These are phyloP conservation scores for Fraxinus nigra DNA, from an alignment of 305 asterid species.

Conservation along the genomic window DNA sequence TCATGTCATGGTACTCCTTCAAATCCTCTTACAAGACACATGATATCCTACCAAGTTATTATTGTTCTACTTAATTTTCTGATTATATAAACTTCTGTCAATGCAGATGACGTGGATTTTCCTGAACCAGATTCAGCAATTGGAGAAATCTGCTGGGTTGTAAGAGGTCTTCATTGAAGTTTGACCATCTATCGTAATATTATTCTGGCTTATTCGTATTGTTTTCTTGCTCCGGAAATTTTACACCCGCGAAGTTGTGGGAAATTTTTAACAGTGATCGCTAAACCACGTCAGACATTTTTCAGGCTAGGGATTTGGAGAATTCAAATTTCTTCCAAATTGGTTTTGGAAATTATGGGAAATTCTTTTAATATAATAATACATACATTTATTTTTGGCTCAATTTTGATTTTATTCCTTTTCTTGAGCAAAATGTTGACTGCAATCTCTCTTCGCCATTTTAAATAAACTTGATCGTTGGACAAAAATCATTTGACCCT, in stretches of 20 bases:
- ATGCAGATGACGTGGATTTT: constrained; percentile 90
- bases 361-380: constrained; percentile 16
- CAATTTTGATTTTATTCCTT: neutral
- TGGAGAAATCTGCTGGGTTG: constrained; percentile 50
- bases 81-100: neutral
- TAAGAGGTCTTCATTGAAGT: constrained; percentile 23
- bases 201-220: constrained; percentile 10
- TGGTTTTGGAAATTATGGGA: neutral
- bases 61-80: neutral
- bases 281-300: neutral
- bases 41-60: neutral
- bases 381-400: neutral
- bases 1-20: constrained; percentile 67
- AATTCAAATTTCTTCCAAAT: neutral
- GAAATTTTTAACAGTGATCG: constrained; percentile 15
- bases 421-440: neutral
- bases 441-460: neutral
- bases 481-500: too few relatives aligned
- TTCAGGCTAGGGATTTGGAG: neutral
- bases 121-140: constrained; percentile 72
- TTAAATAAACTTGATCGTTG: too few relatives aligned
- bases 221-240: constrained; percentile 11
- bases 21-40: neutral
- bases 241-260: constrained; percentile 28
- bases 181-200: constrained; percentile 33